Evolutionary conservation across 306 rosid genomes (phyloP).

Genomic region (Mimosa bimucronata): DNA sequence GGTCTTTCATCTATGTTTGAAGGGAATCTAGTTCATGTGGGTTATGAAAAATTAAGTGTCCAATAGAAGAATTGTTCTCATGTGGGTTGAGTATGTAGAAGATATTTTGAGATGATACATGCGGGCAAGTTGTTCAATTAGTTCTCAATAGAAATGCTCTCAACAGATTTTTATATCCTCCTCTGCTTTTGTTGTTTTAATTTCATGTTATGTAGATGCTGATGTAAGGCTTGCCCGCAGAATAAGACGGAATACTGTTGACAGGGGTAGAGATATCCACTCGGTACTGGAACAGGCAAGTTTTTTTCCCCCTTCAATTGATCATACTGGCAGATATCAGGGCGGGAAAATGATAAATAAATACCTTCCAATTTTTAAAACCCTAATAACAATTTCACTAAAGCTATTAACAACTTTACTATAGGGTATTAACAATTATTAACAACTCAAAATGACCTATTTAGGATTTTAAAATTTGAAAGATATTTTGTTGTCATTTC

Average conservation of each 20-base stretch:
- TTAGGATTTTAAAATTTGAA: too few species aligned
- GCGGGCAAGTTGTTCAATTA: constrained; percentile 8
- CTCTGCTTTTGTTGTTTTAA: constrained; percentile 28
- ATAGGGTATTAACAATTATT: too few species aligned
- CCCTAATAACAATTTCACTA: too few species aligned
- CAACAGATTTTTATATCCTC: constrained; percentile 19
- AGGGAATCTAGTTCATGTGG: too few species aligned
- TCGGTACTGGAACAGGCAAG: constrained; percentile 92
- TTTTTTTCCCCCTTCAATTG: neutral
- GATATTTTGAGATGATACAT: constrained; percentile 27
- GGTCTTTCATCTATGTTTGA: too few species aligned
- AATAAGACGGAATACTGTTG: constrained; percentile 85
- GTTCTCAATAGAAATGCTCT: constrained; percentile 13
- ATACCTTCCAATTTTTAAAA: too few species aligned
- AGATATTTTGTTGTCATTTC: too few species aligned
- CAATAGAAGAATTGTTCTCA: too few species aligned
- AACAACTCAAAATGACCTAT: too few species aligned
- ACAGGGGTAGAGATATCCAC: constrained; percentile 86
- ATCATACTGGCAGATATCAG: neutral
- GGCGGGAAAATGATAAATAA: too few species aligned
- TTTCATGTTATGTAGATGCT: constrained; percentile 65
- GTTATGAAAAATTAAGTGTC: too few species aligned
- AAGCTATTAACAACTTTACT: too few species aligned
- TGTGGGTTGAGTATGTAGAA: neutral
- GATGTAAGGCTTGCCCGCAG: constrained; percentile 98